phyloP scores from a whole-genome alignment of 805 yeast genomes.

The Metschnikowia henanensis region DNA sequence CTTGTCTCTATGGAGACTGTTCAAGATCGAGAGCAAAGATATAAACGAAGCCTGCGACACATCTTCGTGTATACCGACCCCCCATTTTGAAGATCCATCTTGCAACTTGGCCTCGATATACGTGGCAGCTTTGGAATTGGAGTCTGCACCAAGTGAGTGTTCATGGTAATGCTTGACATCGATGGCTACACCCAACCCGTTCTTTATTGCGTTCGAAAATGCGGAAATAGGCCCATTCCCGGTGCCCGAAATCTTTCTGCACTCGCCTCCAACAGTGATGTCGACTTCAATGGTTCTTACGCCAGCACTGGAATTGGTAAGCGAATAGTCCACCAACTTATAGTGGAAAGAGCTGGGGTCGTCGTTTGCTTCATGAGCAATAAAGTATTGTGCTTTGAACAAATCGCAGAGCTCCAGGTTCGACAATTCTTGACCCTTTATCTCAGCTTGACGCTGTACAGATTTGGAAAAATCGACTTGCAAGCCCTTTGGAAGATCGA shows the following conservation, averaged over 20 bases:
- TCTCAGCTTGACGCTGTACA: slow-evolving; percentile 71
- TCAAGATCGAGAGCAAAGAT: slow-evolving; percentile 65
- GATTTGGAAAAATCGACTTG: slow-evolving; percentile 73
- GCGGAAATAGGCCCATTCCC: slow-evolving; percentile 89
- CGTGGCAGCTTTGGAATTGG: slow-evolving; percentile 75
- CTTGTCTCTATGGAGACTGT: slow-evolving; percentile 37
- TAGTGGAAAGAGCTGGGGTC: slow-evolving; percentile 21
- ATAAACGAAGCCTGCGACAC: slow-evolving; percentile 82
- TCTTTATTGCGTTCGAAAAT: slow-evolving; percentile 45
- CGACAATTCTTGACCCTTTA: slow-evolving; percentile 68
- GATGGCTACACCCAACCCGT: slow-evolving; percentile 46
- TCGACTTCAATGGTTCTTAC: slow-evolving; percentile 48
- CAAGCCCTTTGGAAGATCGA: slow-evolving; percentile 78
- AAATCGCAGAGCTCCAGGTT: slow-evolving; percentile 62
- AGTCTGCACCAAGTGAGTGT: slow-evolving; percentile 76
- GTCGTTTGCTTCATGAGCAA: slow-evolving; percentile 32
- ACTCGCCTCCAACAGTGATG: slow-evolving; percentile 40
- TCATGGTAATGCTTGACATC: slow-evolving; percentile 74
- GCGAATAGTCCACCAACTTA: slow-evolving; percentile 48
- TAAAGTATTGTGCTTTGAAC: slow-evolving; percentile 60
- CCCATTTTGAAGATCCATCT: slow-evolving; percentile 55
- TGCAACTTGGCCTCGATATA: slow-evolving; percentile 43
- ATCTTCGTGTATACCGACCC: slow-evolving; percentile 90
- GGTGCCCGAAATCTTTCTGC: slow-evolving; percentile 46
- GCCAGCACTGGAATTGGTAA: slow-evolving; percentile 37